phyloP scores from a whole-genome alignment of 169 alveolate species.

The Sarcocystis neurona region DNA sequence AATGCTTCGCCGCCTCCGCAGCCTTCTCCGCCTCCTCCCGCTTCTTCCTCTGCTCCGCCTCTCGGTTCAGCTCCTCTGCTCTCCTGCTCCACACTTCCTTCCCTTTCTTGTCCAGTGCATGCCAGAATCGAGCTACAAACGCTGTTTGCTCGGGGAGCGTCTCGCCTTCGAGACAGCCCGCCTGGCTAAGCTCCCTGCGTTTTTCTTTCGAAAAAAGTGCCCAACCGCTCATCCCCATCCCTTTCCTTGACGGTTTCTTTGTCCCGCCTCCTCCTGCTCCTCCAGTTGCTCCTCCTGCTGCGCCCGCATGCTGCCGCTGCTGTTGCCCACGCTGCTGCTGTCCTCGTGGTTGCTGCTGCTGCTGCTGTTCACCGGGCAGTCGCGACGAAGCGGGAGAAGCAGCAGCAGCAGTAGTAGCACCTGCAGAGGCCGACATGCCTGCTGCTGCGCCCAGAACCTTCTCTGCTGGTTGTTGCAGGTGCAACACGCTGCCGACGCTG shows the following conservation, averaged over 20 bases:
- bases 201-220: conserved; percentile 61
- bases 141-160: conserved; percentile 63
- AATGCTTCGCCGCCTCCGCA: neutral
- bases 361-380: conserved; percentile 2
- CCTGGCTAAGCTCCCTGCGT: conserved; percentile 46
- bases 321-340: conserved; percentile 24
- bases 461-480: no score
- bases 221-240: conserved; percentile 64
- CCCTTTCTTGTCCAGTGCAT: conserved; percentile 44
- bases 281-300: conserved; percentile 16
- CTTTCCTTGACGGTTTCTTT: conserved; percentile 30
- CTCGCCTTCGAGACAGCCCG: conserved; percentile 54
- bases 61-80: conserved; percentile 58
- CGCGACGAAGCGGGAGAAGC: conserved; percentile 18
- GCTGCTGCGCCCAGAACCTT: no score
- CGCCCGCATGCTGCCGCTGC: conserved; percentile 45
- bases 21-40: neutral
- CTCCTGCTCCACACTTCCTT: conserved; percentile 62
- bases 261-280: conserved; percentile 19
- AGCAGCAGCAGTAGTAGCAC: conserved; percentile 14
- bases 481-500: no score
- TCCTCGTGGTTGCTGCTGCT: conserved; percentile 30
- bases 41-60: conserved; percentile 48
- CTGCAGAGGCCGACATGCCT: conserved; percentile 21
- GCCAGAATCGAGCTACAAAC: conserved; percentile 62